Evolutionary conservation across 2,329 filamentous ascomycete species (phyloP).

Genomic region (Penicillium sp.): DNA sequence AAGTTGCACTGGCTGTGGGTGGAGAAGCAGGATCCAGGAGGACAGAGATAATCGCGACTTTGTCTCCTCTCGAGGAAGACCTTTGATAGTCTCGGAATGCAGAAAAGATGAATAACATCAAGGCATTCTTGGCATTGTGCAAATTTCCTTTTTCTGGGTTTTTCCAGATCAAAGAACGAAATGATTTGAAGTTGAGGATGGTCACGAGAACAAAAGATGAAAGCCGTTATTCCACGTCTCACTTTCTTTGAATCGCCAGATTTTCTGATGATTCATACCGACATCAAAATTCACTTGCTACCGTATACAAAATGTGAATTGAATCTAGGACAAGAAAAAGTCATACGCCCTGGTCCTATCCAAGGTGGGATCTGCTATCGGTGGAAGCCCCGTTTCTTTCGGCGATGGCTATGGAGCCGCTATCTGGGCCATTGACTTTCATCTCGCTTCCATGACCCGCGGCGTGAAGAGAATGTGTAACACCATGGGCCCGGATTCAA

Average conservation of each 20-base stretch:
- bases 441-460: slow-evolving; percentile 14
- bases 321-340: neutral
- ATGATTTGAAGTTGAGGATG: no score
- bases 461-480: slow-evolving; percentile 18
- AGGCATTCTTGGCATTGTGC: no score
- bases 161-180: no score
- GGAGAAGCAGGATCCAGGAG: slow-evolving; percentile 8
- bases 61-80: neutral
- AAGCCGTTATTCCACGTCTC: neutral
- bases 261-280: slow-evolving; percentile 5
- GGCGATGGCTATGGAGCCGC: slow-evolving; percentile 9
- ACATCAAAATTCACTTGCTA: neutral
- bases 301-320: neutral
- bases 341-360: slow-evolving; percentile 8
- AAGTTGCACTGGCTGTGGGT: slow-evolving; percentile 20
- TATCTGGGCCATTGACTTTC: slow-evolving; percentile 14
- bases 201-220: neutral
- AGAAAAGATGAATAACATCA: neutral
- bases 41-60: neutral
- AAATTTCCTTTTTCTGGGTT: no score
- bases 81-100: neutral
- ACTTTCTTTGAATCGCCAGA: neutral
- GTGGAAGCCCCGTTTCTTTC: neutral
- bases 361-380: slow-evolving; percentile 4
- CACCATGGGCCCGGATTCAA: slow-evolving; percentile 14